These are phyloP conservation scores for Gyrodon lividus DNA, from an alignment of 768 basidiomycete species.

Conservation along the genomic window DNA sequence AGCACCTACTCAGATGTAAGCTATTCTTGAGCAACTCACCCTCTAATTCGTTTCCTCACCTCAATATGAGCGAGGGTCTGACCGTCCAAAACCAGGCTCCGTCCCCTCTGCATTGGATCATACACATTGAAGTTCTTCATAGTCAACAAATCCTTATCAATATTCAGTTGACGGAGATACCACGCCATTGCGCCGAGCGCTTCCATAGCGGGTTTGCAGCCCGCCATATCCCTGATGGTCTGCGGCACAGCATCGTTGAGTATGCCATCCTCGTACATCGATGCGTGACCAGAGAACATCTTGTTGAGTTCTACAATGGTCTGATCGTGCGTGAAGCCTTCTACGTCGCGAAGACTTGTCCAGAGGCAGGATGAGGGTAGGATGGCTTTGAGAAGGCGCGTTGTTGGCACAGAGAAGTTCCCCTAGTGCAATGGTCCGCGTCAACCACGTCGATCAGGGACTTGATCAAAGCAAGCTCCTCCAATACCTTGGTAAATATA, in stretches of 20 bases:
- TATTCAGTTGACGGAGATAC: slow-evolving; percentile 92
- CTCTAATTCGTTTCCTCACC: slow-evolving; percentile 39
- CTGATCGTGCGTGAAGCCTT: slow-evolving; percentile 76
- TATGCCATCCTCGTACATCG: slow-evolving; percentile 44
- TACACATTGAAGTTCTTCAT: slow-evolving; percentile 98
- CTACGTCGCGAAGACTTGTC: slow-evolving; percentile 80
- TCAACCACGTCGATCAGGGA: not conserved
- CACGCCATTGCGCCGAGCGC: slow-evolving; percentile 92
- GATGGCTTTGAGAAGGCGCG: slow-evolving; percentile 75
- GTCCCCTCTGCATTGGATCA: slow-evolving; percentile 91
- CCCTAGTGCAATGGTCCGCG: slow-evolving; percentile 49
- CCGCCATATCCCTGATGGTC: slow-evolving; percentile 71
- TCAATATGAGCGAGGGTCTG: slow-evolving; percentile 95
- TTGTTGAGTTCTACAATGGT: slow-evolving; percentile 66
- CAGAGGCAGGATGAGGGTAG: slow-evolving; percentile 82
- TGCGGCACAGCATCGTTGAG: slow-evolving; percentile 51
- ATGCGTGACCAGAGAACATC: slow-evolving; percentile 54
- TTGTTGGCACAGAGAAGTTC: slow-evolving; percentile 79
- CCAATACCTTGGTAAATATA: slow-evolving; percentile 79
- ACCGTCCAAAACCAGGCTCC: slow-evolving; percentile 85
- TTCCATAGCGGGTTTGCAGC: slow-evolving; percentile 67
- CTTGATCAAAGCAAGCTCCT: not conserved
- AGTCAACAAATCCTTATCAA: slow-evolving; percentile 91
- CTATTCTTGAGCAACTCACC: not conserved
- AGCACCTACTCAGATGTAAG: slow-evolving; percentile 54